Evolutionary conservation across 495 filamentous ascomycete genomes (phyloP), one percentile per base, ranked within the genome.

Genomic region (Lasiosphaeria miniovina): DNA sequence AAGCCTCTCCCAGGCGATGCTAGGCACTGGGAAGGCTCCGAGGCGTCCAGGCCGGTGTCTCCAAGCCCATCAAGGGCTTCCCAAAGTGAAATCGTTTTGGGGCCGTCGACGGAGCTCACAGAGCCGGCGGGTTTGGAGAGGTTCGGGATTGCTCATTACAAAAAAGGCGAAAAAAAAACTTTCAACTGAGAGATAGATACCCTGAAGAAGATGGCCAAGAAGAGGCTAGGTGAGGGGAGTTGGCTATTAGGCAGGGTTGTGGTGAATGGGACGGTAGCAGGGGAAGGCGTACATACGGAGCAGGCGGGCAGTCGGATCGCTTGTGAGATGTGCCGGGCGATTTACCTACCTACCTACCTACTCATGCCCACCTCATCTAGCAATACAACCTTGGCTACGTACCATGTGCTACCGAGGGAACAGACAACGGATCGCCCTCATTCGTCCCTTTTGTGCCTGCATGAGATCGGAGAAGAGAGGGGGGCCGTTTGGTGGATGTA

Each of bases 1-100:
- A 77, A 80, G 68, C 87, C 87, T n/a, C 59, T 90, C 35, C 77
- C 82, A 0, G 51, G 61, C 15, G 82, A 85, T 55, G 76, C 81
- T 0, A 69, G 86, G 36, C 75, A 81, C 41, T 88, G 86, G 86
- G 86, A 88, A 59, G 68, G 73, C 2, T 53, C 38, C 10, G 64
- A 65, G 52, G 34, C 62, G 7, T 62, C 69, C 2, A 65, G 55
- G 46, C 70, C 66, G 11, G 56, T 56, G 24, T 54, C 64, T 11
- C 34, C 57, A 57, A 32, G 43, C 3, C 35, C 11, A 0, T 6
- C 15, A 2, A 53, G n/a, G 7, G 24, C 34, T 1, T 24, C 55
- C 31, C 24, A 49, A 45, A 71, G 63, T 9, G 65, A 71, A 45
- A 74, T 74, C 10, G 70, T 65, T 1, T 69, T 76, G 62, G 77